Base-by-base conservation (phyloP, 2,329 filamentous ascomycete species). In the Volutella citrinella region DNA sequence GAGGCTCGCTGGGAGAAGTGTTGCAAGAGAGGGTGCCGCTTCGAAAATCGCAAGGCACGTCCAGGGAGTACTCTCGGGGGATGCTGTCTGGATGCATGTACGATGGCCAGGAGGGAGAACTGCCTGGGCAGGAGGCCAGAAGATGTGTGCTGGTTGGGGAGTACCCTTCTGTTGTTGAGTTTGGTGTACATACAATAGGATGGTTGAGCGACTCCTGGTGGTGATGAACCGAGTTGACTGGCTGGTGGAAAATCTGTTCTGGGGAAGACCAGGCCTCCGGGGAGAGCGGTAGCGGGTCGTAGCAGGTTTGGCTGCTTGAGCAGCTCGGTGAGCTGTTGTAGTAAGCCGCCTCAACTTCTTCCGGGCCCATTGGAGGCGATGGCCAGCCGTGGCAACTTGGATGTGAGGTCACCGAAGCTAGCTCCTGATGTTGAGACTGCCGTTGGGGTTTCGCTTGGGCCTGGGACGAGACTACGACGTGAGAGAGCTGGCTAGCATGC, bases 321-420 rank as follows among this genome's bases (percentile, higher is more conserved):
- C 45, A 49, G 12, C 48, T 49, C 5, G 61, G 57, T 9, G 61
- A 62, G 19, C 50, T 55, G 31, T 56, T 51, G 44, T 58, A 61
- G 26, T 57, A 57, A 33, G 59, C 58, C 37, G 55, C 55, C 14
- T 68, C 64, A 29, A 59, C 52, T 16, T 66, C 65, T 20, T 65
- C 59, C 22, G 55, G 52, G 10, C 54, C 52, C 8, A 55, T 52
- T 10, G 60, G 63, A 19, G 66, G 63, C 17, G 62, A 67, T 21
- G 57, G 54, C 55, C 61, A 32, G 43, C 36, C 36, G 20, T 51
- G 43, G 27, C n/a, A n/a, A n/a, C n/a, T n/a, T n/a, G n/a, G n/a
- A n/a, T n/a, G n/a, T n/a, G n/a, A n/a, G n/a, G n/a, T n/a, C n/a
- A n/a, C n/a, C n/a, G n/a, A n/a, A n/a, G n/a, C n/a, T n/a, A n/a